Evolutionary conservation across 768 basidiomycete genomes (phyloP), one percentile per base, ranked within the genome.

Genomic region (Leccinellum luteum): DNA sequence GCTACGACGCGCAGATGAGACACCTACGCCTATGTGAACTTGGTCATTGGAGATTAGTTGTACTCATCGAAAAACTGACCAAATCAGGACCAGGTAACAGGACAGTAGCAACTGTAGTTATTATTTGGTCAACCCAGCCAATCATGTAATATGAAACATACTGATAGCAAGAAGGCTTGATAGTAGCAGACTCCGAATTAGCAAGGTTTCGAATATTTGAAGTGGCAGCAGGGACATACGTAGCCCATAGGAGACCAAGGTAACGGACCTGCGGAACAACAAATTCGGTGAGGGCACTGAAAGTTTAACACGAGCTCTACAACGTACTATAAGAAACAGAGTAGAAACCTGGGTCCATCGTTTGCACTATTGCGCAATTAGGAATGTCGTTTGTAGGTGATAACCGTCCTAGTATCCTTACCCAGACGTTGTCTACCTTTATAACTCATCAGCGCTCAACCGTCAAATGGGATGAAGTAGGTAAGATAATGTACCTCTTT

Each of bases 391-490:
- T 21, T 14, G 30, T 21, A 21, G 21, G 19, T 32, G 21, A 34
- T 28, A 19, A 7, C 28, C 4, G 3, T 19, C 17, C 8, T n/a
- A 6, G 6, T 30, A 32, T 50, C 30, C 49, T 34, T 50, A 32
- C 49, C 49, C 49, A 50, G 21, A 48, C 47, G 2, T 59, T 27
- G n/a, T 63, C 43, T 28, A 63, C 3, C 61, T 63, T 23, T 30
- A 15, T 19, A 12, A 4, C 30, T 30, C 15, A 19, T 58, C 32
- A 48, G 25, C 10, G 1, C 28, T 28, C 28, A 28, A 6, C 28
- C 28, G 52, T 48, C 15, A 32, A 25, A 21, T 19, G 19, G 9
- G 14, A 7, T 4, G 28, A 8, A 7, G 17, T 23, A 21, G n/a
- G n/a, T 17, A 23, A 47, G n/a, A 27, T 27, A 13, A 35, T 0